Conservation (phyloP, 169 alveolate genomes). For the Perkinsus olseni region DNA sequence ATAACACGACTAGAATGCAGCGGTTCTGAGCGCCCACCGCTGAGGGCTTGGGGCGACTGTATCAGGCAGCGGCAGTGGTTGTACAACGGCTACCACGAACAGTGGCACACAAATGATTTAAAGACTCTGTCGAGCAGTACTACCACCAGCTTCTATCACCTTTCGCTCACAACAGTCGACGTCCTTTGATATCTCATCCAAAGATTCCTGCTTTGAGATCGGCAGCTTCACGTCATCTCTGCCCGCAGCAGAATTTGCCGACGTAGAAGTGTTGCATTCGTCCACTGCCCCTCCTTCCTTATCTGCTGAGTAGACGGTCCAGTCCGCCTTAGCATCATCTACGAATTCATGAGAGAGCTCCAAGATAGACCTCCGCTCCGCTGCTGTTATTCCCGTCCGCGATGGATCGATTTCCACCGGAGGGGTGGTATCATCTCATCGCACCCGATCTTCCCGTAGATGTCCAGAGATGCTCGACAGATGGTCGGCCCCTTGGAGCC, state of each 20-base stretch:
- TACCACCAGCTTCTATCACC: too few species aligned
- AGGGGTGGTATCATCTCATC: neutral
- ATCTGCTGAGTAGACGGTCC: neutral
- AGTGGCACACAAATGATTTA: too few species aligned
- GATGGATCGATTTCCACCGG: neutral
- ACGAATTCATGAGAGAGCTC: neutral
- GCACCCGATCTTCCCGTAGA: neutral
- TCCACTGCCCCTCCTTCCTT: too few species aligned
- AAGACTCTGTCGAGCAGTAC: too few species aligned
- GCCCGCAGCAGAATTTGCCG: neutral
- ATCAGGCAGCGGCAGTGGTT: too few species aligned
- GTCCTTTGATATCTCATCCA: too few species aligned
- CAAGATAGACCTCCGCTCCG: neutral
- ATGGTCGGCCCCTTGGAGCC: constrained; percentile 22
- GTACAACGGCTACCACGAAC: too few species aligned
- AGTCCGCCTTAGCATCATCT: neutral
- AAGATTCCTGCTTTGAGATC: too few species aligned
- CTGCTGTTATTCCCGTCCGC: neutral
- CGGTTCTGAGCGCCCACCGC: too few species aligned
- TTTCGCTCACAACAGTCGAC: too few species aligned
- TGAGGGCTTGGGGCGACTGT: too few species aligned
- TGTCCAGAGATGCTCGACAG: constrained; percentile 3
- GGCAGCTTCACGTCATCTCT: neutral
- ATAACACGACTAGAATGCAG: too few species aligned
- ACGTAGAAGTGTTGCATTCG: neutral